Conservation (phyloP, 352 stramenopile genomes). For the Phytophthora pistaciae region DNA sequence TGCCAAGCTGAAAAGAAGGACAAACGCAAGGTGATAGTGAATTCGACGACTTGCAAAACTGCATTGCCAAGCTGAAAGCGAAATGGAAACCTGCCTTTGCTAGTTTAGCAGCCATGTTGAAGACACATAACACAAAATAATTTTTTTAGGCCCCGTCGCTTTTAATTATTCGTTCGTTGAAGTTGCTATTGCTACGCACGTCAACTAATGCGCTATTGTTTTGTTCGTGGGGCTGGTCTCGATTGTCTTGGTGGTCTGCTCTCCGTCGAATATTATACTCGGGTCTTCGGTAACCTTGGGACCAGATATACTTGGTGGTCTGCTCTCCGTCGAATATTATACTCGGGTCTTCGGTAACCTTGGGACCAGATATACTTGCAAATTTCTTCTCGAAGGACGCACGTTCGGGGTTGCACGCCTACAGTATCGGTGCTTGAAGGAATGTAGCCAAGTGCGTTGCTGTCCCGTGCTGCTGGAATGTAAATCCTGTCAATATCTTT, state of each 20-base stretch:
- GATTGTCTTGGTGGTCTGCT: neutral
- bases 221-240: neutral
- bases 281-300: neutral
- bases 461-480: neutral
- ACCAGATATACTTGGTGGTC: neutral
- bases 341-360: neutral
- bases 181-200: too few species aligned
- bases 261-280: neutral
- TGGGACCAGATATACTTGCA: neutral
- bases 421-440: neutral
- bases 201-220: neutral
- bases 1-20: neutral
- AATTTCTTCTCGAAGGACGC: neutral
- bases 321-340: neutral
- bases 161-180: too few species aligned
- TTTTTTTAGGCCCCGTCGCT: too few species aligned
- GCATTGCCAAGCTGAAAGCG: neutral
- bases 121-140: too few species aligned
- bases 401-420: neutral
- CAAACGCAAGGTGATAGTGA: neutral
- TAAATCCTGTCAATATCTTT: neutral
- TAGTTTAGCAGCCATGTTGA: neutral
- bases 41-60: neutral
- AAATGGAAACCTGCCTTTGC: neutral
- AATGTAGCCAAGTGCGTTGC: neutral